Evolutionary conservation across 305 asterid species (phyloP).

Genomic region (Plantago coronopus): DNA sequence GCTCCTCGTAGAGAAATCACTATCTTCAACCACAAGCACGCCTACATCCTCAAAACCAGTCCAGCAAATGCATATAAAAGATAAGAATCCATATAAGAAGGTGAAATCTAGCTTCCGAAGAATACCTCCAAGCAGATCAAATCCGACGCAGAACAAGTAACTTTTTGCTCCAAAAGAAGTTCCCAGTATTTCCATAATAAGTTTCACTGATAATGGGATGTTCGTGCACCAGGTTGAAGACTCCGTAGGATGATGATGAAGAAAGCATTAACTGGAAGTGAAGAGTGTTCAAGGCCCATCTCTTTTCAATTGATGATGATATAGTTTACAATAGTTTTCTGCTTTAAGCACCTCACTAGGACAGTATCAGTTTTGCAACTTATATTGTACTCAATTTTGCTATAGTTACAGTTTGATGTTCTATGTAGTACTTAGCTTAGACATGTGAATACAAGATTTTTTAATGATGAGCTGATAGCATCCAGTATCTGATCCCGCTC

Average conservation of each 20-base stretch:
- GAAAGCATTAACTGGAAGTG: constrained; percentile 12
- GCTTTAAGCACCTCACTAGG: constrained; percentile 20
- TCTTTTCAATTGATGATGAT: constrained; percentile 13
- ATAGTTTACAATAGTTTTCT: constrained; percentile 4
- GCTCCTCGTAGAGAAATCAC: constrained; percentile 20
- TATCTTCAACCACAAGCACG: constrained; percentile 10
- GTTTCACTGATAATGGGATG: constrained; percentile 34
- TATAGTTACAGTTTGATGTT: constrained; percentile 29
- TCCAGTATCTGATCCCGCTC: constrained; percentile 22
- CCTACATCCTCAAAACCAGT: constrained; percentile 35
- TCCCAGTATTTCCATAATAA: constrained; percentile 24
- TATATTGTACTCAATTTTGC: constrained; percentile 33
- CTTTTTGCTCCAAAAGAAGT: constrained; percentile 27
- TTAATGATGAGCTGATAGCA: background rate
- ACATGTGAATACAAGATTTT: constrained; percentile 51
- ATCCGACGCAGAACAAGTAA: constrained; percentile 85
- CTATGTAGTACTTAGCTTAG: constrained; percentile 35
- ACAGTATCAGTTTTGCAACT: constrained; percentile 21
- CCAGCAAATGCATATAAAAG: constrained; percentile 31
- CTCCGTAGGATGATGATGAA: constrained; percentile 31
- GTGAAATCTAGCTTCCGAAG: constrained; percentile 47
- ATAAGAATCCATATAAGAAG: constrained; percentile 46
- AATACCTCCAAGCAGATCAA: constrained; percentile 70
- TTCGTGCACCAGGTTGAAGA: constrained; percentile 48
- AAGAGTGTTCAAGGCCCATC: constrained; percentile 16